Evolutionary conservation across 208 protist genomes (phyloP).

Genomic region (Wallacemonas sp.): DNA sequence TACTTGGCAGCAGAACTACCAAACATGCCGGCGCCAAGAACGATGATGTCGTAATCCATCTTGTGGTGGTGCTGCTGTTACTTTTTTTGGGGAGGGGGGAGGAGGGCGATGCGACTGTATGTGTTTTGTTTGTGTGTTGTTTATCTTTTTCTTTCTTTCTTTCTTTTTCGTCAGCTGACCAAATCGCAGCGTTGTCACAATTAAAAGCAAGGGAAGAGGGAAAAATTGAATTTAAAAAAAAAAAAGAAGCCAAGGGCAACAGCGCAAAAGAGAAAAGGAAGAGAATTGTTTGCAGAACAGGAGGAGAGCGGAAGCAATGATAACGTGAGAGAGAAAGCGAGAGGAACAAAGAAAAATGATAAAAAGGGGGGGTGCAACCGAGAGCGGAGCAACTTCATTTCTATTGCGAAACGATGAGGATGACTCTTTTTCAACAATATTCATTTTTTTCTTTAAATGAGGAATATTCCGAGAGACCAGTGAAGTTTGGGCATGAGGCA

Average conservation of each 20-base stretch:
- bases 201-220: neutral
- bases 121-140: neutral
- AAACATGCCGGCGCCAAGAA: conserved; percentile 30
- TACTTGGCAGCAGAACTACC: conserved; percentile 24
- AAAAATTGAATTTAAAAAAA: conserved; percentile 14
- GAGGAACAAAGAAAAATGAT: conserved; percentile 9
- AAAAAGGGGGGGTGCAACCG: neutral
- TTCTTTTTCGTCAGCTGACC: too few species aligned
- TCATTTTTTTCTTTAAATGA: too few species aligned
- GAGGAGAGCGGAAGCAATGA: conserved; percentile 4
- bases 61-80: neutral
- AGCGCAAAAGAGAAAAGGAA: neutral
- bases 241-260: conserved; percentile 9
- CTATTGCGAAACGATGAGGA: too few species aligned
- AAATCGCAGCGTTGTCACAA: too few species aligned
- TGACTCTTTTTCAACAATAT: too few species aligned
- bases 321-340: neutral
- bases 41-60: conserved; percentile 23
- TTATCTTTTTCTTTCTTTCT: too few species aligned
- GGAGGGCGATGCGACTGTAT: neutral
- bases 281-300: neutral
- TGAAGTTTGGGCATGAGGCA: too few species aligned
- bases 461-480: too few species aligned
- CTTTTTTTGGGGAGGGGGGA: neutral
- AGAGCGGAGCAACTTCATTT: neutral